Percentiles rank a stretch among this genome's conserved stretches.
Conservation (phyloP, 306 rosid genomes). For the Acmispon strigosus region DNA sequence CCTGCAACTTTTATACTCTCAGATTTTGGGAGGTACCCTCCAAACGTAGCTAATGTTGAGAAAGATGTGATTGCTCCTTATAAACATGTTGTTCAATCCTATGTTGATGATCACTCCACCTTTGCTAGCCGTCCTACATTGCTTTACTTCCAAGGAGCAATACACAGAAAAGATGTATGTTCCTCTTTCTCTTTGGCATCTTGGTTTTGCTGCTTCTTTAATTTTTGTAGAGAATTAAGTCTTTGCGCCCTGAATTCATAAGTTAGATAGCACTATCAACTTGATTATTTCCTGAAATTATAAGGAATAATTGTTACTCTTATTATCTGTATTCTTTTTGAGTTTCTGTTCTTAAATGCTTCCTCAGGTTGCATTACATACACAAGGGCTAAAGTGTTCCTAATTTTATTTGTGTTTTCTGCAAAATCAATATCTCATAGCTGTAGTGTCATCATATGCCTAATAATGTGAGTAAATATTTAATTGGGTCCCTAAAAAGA, state of each 20-base stretch:
- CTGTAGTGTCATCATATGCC: too few species aligned
- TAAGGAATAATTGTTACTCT: too few species aligned
- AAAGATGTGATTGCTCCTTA: slow-evolving; percentile 86
- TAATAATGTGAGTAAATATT: not conserved
- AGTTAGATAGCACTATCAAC: not conserved
- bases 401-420: too few species aligned
- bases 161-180: slow-evolving; percentile 77
- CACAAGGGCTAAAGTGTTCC: too few species aligned
- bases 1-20: slow-evolving; percentile 66
- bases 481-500: too few species aligned
- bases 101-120: slow-evolving; percentile 42
- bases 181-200: slow-evolving; percentile 12
- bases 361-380: too few species aligned
- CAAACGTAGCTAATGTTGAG: slow-evolving; percentile 63
- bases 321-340: too few species aligned
- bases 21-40: slow-evolving; percentile 87
- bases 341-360: too few species aligned
- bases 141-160: slow-evolving; percentile 85
- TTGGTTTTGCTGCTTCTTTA: slow-evolving; percentile 13
- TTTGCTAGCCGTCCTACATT: slow-evolving; percentile 56
- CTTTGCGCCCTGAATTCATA: not conserved
- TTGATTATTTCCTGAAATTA: not conserved
- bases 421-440: too few species aligned
- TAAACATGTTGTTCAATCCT: slow-evolving; percentile 50
- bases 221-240: not conserved